Evolutionary conservation across 352 stramenopile genomes (phyloP), one percentile per base, ranked within the genome.

Genomic region (Pythium brachiatum): DNA sequence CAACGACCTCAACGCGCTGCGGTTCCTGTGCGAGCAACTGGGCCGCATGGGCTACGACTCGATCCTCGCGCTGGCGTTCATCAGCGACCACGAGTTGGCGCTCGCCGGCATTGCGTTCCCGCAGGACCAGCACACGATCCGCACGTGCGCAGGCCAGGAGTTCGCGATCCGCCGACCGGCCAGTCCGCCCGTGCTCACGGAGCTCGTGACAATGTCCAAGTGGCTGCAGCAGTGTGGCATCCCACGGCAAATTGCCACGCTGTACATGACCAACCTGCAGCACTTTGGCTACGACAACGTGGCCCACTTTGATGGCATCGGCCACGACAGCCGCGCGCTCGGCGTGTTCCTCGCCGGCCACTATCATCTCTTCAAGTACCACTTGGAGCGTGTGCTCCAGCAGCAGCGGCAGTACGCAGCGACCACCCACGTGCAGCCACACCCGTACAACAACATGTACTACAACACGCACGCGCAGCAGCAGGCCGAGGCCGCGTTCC

Each of bases 151-250:
- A 3, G 70, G 68, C 23, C 75, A 71, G n/a, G 69, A 76, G n/a
- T 83, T 89, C 46, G 63, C 71, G 39, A 57, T 58, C 41, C 73
- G 72, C 29, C 71, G 68, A 21, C 80, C 75, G 51, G 70, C 73
- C 4, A 73, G 74, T 7, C 79, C 81, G 2, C 68, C 65, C 3
- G 51, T 60, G 23, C 60, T 88, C 9, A 69, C 74, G 6, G 47
- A 75, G 23, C 64, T 62, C 25, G 76, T 71, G 43, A 83, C 78
- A 36, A 75, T 91, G 62, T 86, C 79, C 34, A 70, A 75, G 31
- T 91, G 82, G 82, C 67, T 91, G 36, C 66, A 77, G 60, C 67
- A 74, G 9, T 88, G 82, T 62, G 59, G 69, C 36, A 79, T 91
- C 53, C 75, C 82, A 7, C 72, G 73, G 31, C 54, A 65, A 21